These are phyloP conservation scores for Podila minutissima DNA, from an alignment of 192 early-diverging fungal genomes.

Conservation along the genomic window DNA sequence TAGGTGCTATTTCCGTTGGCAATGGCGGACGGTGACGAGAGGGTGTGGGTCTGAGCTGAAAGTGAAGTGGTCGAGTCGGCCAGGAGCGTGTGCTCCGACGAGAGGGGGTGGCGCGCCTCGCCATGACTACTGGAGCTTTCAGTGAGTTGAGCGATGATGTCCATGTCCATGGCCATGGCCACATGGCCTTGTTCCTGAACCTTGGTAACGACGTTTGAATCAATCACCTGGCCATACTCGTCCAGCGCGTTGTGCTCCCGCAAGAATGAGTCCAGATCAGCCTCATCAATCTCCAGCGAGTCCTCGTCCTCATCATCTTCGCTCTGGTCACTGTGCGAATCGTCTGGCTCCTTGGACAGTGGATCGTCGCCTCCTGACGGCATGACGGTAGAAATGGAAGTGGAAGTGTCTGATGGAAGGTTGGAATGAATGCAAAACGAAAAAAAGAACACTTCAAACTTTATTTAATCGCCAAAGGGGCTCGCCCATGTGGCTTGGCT, in stretches of 20 bases:
- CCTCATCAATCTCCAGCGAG: neutral
- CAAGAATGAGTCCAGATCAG: neutral
- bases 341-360: neutral
- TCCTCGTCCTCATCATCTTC: neutral
- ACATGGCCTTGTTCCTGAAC: neutral
- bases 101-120: too few species aligned
- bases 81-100: too few species aligned
- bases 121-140: too few species aligned
- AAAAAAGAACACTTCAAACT: neutral
- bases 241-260: conserved; percentile 1
- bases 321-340: neutral
- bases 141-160: neutral
- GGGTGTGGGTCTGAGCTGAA: too few species aligned
- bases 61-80: too few species aligned
- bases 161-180: neutral
- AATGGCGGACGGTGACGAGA: neutral
- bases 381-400: neutral
- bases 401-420: neutral
- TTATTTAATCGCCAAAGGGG: too few species aligned
- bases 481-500: too few species aligned
- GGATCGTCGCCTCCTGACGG: neutral
- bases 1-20: neutral
- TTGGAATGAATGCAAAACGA: neutral
- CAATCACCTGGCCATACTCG: neutral
- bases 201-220: too few species aligned